Conservation (phyloP, 106 monocot species). For the Dendrobium huoshanense region DNA sequence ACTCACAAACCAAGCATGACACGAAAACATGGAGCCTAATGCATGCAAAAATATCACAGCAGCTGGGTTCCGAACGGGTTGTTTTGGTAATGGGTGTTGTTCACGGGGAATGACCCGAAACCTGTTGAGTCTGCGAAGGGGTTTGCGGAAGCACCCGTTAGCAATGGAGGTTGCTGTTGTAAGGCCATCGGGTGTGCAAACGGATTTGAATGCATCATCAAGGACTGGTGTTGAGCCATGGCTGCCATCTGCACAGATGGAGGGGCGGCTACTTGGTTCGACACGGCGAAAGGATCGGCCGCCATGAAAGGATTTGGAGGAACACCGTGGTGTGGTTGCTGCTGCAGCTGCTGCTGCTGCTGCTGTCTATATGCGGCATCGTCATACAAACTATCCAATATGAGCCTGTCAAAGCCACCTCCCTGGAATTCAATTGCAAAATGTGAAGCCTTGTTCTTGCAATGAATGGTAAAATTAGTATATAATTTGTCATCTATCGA, state of each 20-base stretch:
- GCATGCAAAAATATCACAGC: slow-evolving; percentile 4
- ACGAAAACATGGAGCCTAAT: neutral
- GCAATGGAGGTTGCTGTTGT: slow-evolving; percentile 12
- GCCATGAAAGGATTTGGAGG: slow-evolving; percentile 61
- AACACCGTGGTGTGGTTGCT: slow-evolving; percentile 24
- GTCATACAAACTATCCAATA: slow-evolving; percentile 66
- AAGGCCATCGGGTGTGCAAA: slow-evolving; percentile 22
- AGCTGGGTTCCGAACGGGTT: slow-evolving; percentile 55
- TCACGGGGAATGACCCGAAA: slow-evolving; percentile 45
- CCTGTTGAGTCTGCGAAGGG: slow-evolving; percentile 49
- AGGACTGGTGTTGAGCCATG: slow-evolving; percentile 56
- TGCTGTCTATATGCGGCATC: slow-evolving; percentile 59
- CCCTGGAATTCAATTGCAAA: slow-evolving; percentile 22
- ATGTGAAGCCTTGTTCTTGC: neutral
- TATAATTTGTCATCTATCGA: neutral
- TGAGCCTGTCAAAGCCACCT: slow-evolving; percentile 75
- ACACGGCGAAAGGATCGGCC: slow-evolving; percentile 50
- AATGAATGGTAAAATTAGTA: neutral
- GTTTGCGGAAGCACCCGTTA: slow-evolving; percentile 20
- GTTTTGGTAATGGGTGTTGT: slow-evolving; percentile 25
- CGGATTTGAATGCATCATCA: slow-evolving; percentile 49
- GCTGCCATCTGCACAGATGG: slow-evolving; percentile 65
- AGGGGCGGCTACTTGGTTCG: slow-evolving; percentile 50
- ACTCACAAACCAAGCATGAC: slow-evolving; percentile 5
- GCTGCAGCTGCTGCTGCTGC: slow-evolving; percentile 32